phyloP scores from a whole-genome alignment of 2,329 filamentous ascomycete species.

The Plenodomus lindquistii region DNA sequence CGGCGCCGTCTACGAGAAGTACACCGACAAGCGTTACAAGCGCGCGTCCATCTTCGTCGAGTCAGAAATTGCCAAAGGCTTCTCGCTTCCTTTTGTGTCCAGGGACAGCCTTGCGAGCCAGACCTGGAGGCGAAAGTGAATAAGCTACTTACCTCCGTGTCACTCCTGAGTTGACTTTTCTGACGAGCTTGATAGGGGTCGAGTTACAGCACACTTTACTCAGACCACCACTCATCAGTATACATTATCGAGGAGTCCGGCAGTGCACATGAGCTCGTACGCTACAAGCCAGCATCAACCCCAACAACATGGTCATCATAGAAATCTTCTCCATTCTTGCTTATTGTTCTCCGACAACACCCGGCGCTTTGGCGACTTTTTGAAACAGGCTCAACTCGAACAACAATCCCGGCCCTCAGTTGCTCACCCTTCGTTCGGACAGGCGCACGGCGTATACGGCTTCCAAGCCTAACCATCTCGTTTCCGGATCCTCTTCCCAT shows the following conservation, averaged over 20 bases:
- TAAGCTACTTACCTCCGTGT: conserved; percentile 23
- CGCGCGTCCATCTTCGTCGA: conserved; percentile 80
- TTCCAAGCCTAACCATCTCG: conserved; percentile 23
- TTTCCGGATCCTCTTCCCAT: neutral
- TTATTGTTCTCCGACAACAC: conserved; percentile 41
- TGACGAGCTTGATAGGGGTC: conserved; percentile 31
- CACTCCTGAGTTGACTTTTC: conserved; percentile 25
- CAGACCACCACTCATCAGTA: neutral
- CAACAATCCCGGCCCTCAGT: conserved; percentile 17
- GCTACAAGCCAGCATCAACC: conserved; percentile 16
- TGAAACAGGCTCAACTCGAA: conserved; percentile 27
- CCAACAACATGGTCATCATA: conserved; percentile 26
- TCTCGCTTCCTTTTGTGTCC: conserved; percentile 52
- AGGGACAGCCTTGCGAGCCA: conserved; percentile 42
- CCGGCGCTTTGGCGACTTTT: conserved; percentile 34
- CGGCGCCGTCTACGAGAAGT: conserved; percentile 87
- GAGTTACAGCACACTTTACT: conserved; percentile 21
- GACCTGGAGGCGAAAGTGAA: conserved; percentile 46
- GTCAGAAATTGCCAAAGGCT: conserved; percentile 67
- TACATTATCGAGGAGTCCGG: conserved; percentile 5
- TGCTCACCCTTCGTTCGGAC: conserved; percentile 26
- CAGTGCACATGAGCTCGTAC: conserved; percentile 9
- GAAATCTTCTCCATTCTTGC: conserved; percentile 44
- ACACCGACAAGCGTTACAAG: conserved; percentile 85
- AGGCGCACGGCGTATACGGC: conserved; percentile 29